A percentile compares a stretch with the other conserved stretches of the same genome.
phyloP scores from a whole-genome alignment of 1,284 basidiomycete species.

The Laetiporus sulphureus region DNA sequence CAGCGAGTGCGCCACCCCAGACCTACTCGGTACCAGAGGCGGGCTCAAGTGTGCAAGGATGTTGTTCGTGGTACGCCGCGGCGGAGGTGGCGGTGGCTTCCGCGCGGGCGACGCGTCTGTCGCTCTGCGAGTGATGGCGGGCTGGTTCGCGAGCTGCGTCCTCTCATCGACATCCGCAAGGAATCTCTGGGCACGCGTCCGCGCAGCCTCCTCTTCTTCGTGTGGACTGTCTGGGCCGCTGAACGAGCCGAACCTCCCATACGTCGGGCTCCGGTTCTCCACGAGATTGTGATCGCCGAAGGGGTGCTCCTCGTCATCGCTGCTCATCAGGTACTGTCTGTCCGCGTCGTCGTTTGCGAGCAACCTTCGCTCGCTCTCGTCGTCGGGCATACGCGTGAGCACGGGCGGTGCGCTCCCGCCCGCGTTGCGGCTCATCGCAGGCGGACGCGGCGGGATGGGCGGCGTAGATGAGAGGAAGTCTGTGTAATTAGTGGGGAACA shows the following conservation, averaged over 20 bases:
- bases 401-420: slow-evolving; percentile 13
- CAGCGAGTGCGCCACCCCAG: too few relatives aligned
- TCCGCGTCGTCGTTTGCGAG: background rate
- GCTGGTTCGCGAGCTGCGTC: slow-evolving; percentile 4
- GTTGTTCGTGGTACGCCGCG: slow-evolving; percentile 16
- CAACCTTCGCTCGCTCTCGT: too few relatives aligned
- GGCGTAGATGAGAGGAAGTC: slow-evolving; percentile 37
- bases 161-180: slow-evolving; percentile 11
- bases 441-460: slow-evolving; percentile 22
- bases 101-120: slow-evolving; percentile 6
- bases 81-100: slow-evolving; percentile 28
- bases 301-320: slow-evolving; percentile 35
- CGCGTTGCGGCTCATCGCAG: slow-evolving; percentile 10
- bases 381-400: slow-evolving; percentile 1
- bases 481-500: slow-evolving; percentile 74
- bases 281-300: slow-evolving; percentile 36
- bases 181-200: slow-evolving; percentile 8
- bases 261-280: slow-evolving; percentile 37
- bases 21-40: slow-evolving; percentile 14
- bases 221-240: slow-evolving; percentile 13
- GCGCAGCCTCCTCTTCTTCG: slow-evolving; percentile 20
- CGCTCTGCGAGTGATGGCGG: slow-evolving; percentile 5
- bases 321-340: slow-evolving; percentile 22
- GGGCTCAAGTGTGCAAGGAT: slow-evolving; percentile 11
- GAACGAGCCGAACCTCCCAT: slow-evolving; percentile 23